Conservation (phyloP, 768 basidiomycete species). For the Leccinum ochraceum region DNA sequence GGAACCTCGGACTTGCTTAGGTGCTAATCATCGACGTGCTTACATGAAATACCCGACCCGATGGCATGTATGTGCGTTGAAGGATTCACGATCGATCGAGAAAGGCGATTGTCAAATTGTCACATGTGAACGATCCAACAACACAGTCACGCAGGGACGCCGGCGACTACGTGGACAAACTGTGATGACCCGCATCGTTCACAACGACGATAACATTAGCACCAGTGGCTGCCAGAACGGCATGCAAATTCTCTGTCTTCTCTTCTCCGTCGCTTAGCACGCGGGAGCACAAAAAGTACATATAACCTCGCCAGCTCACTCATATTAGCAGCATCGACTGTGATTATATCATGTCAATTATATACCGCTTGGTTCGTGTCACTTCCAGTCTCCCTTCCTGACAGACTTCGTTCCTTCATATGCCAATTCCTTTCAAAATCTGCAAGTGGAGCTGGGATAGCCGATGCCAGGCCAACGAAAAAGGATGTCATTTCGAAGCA, state of each 20-base stretch:
- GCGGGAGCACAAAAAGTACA: slow-evolving; percentile 1
- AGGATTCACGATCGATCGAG: background rate
- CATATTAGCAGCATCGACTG: slow-evolving; percentile 1
- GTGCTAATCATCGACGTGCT: background rate
- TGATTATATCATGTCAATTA: slow-evolving; percentile 27
- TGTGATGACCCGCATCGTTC: background rate
- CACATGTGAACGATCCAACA: background rate
- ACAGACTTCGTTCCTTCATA: slow-evolving; percentile 46
- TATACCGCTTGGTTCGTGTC: slow-evolving; percentile 39
- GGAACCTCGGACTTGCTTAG: background rate
- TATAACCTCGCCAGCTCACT: slow-evolving; percentile 1
- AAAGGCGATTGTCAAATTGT: slow-evolving; percentile 2
- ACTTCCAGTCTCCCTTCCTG: slow-evolving; percentile 39
- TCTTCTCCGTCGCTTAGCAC: slow-evolving; percentile 16
- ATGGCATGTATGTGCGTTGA: background rate
- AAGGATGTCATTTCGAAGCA: background rate
- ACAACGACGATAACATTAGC: slow-evolving; percentile 2
- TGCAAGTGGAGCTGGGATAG: slow-evolving; percentile 39
- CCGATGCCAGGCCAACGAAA: background rate
- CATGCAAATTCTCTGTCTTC: slow-evolving; percentile 5
- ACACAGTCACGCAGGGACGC: slow-evolving; percentile 1
- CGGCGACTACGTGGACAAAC: slow-evolving; percentile 20
- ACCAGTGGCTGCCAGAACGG: slow-evolving; percentile 1
- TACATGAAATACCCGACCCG: background rate
- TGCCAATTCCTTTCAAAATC: slow-evolving; percentile 38